phyloP scores from a whole-genome alignment of 148 eudicot species.

The Hydrangea macrophylla region DNA sequence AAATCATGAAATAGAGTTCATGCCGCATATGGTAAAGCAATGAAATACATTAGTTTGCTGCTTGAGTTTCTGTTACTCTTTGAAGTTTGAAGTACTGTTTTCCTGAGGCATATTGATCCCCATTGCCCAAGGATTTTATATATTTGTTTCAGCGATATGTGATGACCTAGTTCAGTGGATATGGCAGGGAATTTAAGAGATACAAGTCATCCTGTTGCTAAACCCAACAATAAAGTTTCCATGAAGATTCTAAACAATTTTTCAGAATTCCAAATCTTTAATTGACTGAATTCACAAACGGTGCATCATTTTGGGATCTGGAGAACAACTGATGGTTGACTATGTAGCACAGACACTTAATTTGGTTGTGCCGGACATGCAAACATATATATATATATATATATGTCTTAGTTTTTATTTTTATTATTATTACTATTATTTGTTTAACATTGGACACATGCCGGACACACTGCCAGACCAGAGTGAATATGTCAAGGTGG shows the following conservation, averaged over 20 bases:
- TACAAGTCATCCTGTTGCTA: background rate
- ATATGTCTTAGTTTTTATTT: too few species aligned
- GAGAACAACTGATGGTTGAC: too few species aligned
- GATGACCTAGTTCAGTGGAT: conserved; percentile 1
- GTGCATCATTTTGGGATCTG: too few species aligned
- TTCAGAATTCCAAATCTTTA: background rate
- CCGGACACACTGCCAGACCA: too few species aligned
- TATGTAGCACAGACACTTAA: too few species aligned
- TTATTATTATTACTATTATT: too few species aligned
- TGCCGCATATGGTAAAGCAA: conserved; percentile 71
- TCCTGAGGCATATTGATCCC: background rate
- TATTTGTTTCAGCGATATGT: background rate
- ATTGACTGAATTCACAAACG: background rate
- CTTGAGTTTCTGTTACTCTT: background rate
- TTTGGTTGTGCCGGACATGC: too few species aligned
- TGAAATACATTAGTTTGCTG: background rate
- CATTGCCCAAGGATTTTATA: background rate
- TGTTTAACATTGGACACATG: too few species aligned
- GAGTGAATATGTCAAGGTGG: too few species aligned
- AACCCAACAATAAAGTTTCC: background rate
- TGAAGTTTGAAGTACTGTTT: background rate
- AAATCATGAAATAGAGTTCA: conserved; percentile 91
- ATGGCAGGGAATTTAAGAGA: background rate
- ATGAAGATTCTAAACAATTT: background rate
- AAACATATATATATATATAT: too few species aligned